phyloP scores from a whole-genome alignment of 345 rosid genomes.

The Raphanus sativus region DNA sequence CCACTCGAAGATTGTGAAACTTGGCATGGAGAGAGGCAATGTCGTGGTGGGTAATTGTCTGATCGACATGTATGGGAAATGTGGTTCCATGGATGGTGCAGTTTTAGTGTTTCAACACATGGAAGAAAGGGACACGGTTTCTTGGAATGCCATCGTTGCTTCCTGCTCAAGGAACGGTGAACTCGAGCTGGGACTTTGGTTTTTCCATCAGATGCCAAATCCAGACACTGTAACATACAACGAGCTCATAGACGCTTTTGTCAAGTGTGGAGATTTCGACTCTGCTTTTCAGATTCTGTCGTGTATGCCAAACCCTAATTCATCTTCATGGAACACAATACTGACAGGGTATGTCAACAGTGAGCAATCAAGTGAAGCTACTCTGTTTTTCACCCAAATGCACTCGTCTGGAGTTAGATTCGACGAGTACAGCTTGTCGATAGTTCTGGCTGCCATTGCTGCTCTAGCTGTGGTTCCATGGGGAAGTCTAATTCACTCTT shows the following conservation, averaged over 20 bases:
- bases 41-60: slow-evolving; percentile 65
- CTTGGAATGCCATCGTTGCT: slow-evolving; percentile 81
- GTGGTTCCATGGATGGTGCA: slow-evolving; percentile 59
- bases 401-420: slow-evolving; percentile 43
- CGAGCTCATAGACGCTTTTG: slow-evolving; percentile 61
- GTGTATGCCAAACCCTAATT: slow-evolving; percentile 55
- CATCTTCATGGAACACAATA: slow-evolving; percentile 87
- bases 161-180: slow-evolving; percentile 63
- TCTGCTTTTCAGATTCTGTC: slow-evolving; percentile 50
- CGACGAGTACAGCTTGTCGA: slow-evolving; percentile 66
- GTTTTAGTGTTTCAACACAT: slow-evolving; percentile 48
- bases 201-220: slow-evolving; percentile 55
- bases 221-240: slow-evolving; percentile 77
- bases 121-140: slow-evolving; percentile 58
- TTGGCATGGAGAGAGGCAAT: slow-evolving; percentile 46
- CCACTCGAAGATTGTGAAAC: slow-evolving; percentile 62
- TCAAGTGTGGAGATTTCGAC: slow-evolving; percentile 57
- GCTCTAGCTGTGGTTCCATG: slow-evolving; percentile 54
- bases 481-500: slow-evolving; percentile 67
- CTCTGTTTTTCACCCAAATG: slow-evolving; percentile 57
- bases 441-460: slow-evolving; percentile 62
- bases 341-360: slow-evolving; percentile 66
- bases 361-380: slow-evolving; percentile 49
- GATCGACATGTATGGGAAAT: slow-evolving; percentile 85
- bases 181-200: slow-evolving; percentile 52